Evolutionary conservation across 208 protist species (phyloP).

Genomic region (Wallacemonas collosoma): DNA sequence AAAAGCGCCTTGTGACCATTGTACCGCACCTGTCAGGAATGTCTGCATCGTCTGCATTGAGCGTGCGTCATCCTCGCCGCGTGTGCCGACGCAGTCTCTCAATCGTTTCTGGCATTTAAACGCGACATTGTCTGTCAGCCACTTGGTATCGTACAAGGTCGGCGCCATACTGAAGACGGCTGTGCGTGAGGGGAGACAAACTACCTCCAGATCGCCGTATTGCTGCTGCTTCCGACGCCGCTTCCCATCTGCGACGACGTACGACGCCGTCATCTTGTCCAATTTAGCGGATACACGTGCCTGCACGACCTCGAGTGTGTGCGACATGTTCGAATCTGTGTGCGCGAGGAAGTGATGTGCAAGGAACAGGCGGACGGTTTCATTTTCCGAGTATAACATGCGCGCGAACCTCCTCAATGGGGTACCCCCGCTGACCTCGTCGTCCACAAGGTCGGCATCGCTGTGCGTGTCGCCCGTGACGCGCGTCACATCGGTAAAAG

Average conservation of each 20-base stretch:
- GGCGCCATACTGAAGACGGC: conserved; percentile 20
- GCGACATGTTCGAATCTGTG: neutral
- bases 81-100: conserved; percentile 18
- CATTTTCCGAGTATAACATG: conserved; percentile 6
- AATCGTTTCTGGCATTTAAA: conserved; percentile 26
- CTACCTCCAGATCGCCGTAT: conserved; percentile 22
- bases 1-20: conserved; percentile 32
- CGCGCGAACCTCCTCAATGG: neutral
- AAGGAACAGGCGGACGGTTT: neutral
- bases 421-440: neutral
- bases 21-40: conserved; percentile 24
- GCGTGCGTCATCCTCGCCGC: conserved; percentile 12
- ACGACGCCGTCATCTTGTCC: conserved; percentile 20
- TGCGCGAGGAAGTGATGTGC: conserved; percentile 7
- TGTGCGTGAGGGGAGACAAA: conserved; percentile 31
- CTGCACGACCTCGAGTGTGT: neutral
- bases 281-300: conserved; percentile 16
- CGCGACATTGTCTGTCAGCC: conserved; percentile 28
- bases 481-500: neutral
- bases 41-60: conserved; percentile 22
- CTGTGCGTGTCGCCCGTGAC: neutral
- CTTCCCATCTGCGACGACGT: conserved; percentile 25
- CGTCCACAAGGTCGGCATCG: neutral
- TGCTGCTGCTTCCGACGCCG: conserved; percentile 25
- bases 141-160: conserved; percentile 35